Evolutionary conservation across 768 basidiomycete species (phyloP), one percentile per base, ranked within the genome.

Genomic region (Boletus barrowsii): DNA sequence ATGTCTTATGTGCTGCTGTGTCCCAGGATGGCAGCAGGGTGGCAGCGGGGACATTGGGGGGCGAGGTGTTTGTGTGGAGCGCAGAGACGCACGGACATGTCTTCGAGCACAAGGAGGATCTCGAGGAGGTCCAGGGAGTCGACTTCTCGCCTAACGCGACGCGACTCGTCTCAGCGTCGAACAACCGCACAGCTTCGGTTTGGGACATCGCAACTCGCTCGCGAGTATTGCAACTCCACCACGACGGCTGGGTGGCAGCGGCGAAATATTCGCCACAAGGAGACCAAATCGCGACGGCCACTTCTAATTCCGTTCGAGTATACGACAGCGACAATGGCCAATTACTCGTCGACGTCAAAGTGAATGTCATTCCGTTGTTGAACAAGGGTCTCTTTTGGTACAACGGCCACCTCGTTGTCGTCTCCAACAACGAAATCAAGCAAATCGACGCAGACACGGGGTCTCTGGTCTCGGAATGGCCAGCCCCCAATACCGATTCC

Each of bases 331-430:
- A 10, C 22, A 10, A 42, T 18, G 47, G 49, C 15, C 2, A 2
- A 1, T 15, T 35, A n/a, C 42, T 59, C 13, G 13, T 33, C 6
- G 14, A 39, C 4, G 33, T 43, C 7, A 1, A 18, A 7, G 35
- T 18, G 3, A 1, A 5, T 10, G 42, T 42, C 2, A 8, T 20
- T 7, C 14, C 29, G 9, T 1, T 0, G 4, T 13, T 13, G 30
- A 40, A 32, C 46, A 52, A 1, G 5, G 29, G 43, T 45, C 51
- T 57, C 18, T 5, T 52, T 20, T 59, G 58, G 51, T 36, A 3
- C 47, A 0, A 42, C 29, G 5, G n/a, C 15, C 15, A 17, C 20
- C 40, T 42, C 10, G 1, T 42, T 24, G 20, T 42, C 15, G 2
- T 42, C 10, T 42, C 30, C 5, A 15, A 8, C 22, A 0, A 8